Base-by-base conservation (phyloP, 2,329 filamentous ascomycete species). In the Xylaria sp. region DNA sequence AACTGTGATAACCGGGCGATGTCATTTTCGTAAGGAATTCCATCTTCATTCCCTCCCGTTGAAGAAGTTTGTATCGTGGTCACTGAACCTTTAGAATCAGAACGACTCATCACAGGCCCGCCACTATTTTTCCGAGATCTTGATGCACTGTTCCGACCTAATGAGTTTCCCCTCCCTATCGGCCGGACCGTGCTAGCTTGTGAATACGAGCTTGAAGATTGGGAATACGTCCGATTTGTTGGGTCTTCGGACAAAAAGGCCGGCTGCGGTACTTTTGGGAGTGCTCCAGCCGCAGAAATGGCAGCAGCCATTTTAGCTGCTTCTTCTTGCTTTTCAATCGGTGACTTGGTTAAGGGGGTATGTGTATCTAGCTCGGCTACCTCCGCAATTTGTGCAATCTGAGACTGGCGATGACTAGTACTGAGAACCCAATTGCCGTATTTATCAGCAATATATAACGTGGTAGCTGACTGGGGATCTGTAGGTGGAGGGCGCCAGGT, bases 371-470 rank as follows among this genome's bases (percentile, higher is more conserved):
- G 72, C 40, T 78, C 76, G 16, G 72, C 75, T 13, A 66, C 66
- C 44, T 73, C 70, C 1, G 57, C 55, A 2, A 73, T 65, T 44
- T 71, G 72, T 21, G 66, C 70, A 10, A 74, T 48, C 29, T 74
- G 69, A 2, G 74, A 74, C 55, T 65, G 71, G 42, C 77, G 77
- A 51, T 77, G 77, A 5, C 79, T 71, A 67, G 82, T 83, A 42
- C 81, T 81, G 8, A 87, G 79, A 18, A 86, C 81, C 86, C 86
- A 88, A 73, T 88, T 87, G 0, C 85, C 84, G 71, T 81, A 80
- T 74, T 81, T 83, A 73, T 88, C 85, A 40, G 85, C 82, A 55
- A 87, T 81, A 71, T 86, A 88, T 53, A 82, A 81, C 0, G 83
- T 82, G 2, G 81, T 80, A 0, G 83, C 82, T 1, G 84, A 84